phyloP scores from a whole-genome alignment of 2,329 filamentous ascomycete genomes.

The Fusarium tupiense region DNA sequence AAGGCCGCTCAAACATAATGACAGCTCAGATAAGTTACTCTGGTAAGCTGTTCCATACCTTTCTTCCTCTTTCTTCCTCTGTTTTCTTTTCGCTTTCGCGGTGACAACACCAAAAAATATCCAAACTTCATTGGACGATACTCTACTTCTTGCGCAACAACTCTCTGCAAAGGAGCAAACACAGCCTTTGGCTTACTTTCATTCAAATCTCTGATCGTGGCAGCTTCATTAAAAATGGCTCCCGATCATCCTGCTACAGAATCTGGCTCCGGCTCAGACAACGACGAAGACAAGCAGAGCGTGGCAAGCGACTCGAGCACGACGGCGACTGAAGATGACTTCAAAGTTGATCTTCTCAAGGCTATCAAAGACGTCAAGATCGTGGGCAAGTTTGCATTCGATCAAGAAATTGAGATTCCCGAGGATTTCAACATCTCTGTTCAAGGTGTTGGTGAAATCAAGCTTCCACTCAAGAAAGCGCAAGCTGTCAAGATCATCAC shows the following conservation, averaged over 20 bases:
- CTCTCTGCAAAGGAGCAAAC: not conserved
- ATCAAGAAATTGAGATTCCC: not conserved
- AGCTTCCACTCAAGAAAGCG: not conserved
- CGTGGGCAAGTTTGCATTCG: not conserved
- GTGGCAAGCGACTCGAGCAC: not conserved
- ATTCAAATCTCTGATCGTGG: not conserved
- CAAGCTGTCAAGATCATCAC: not conserved
- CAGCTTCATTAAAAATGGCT: not conserved
- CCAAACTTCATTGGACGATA: not conserved
- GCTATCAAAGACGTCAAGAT: not conserved
- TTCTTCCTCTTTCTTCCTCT: not conserved
- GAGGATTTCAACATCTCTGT: not conserved
- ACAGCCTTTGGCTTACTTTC: not conserved
- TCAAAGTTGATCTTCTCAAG: not conserved
- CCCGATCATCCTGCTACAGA: no score
- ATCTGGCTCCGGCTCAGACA: no score
- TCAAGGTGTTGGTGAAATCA: not conserved
- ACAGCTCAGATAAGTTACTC: not conserved
- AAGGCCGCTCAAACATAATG: not conserved
- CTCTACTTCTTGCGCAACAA: not conserved
- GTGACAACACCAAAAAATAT: not conserved
- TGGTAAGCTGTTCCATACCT: not conserved
- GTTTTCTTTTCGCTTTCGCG: not conserved
- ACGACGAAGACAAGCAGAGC: not conserved
- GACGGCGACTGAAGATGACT: not conserved